Conservation (phyloP, 2,329 filamentous ascomycete species). For the Thyridium curvatum region DNA sequence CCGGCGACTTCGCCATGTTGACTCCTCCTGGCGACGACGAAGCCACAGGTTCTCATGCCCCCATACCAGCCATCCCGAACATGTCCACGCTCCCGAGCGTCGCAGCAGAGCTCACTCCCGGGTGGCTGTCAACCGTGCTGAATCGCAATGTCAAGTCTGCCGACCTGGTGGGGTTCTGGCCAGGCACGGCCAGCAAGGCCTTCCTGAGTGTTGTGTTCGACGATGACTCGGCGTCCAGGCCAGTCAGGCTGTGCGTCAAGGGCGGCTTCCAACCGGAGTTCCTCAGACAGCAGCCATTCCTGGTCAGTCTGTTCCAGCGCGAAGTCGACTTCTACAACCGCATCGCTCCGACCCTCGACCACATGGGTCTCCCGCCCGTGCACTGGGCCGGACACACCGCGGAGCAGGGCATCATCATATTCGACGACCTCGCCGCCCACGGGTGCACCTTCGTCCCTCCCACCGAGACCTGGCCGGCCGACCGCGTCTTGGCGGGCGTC, state of each 20-base stretch:
- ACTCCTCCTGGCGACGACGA: no score
- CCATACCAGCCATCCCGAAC: no score
- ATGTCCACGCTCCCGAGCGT: no score
- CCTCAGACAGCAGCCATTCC: conserved; percentile 5
- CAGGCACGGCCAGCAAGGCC: conserved; percentile 5
- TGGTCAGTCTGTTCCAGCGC: conserved; percentile 18
- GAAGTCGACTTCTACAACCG: conserved; percentile 14
- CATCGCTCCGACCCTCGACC: conserved; percentile 7
- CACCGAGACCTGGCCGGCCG: conserved; percentile 21
- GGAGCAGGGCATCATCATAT: conserved; percentile 57
- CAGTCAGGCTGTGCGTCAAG: conserved; percentile 28
- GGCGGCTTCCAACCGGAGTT: conserved; percentile 56
- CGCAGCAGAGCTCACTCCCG: no score
- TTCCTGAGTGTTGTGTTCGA: conserved; percentile 15
- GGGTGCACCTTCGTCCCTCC: conserved; percentile 38
- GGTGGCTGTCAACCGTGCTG: no score
- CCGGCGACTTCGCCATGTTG: no score
- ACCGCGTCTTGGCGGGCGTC: conserved; percentile 13
- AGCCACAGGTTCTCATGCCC: no score
- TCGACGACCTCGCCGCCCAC: conserved; percentile 55
- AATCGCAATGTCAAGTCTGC: no score
- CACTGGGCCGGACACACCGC: conserved; percentile 17
- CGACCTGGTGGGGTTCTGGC: no score
- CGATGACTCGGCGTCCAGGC: conserved; percentile 18
- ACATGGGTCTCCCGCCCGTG: conserved; percentile 2